Conservation (phyloP, 139 green algal species). For the Eudorina sp. region DNA sequence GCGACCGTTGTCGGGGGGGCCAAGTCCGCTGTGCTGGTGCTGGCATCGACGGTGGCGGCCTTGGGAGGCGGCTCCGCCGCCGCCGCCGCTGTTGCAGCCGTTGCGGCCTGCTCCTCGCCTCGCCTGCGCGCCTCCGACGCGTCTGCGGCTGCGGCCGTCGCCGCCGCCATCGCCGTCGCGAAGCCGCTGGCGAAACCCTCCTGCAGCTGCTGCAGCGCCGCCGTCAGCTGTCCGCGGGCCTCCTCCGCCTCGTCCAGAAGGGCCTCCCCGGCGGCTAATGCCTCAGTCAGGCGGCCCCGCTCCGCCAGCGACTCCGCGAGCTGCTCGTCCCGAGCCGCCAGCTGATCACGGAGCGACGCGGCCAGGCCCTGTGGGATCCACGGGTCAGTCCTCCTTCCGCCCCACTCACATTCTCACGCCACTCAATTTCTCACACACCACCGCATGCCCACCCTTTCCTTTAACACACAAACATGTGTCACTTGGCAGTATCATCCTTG, state of each 20-base stretch:
- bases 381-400: too few species aligned
- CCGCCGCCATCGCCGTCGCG: background rate
- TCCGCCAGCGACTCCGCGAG: slow-evolving; percentile 4
- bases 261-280: background rate
- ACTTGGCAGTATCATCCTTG: too few species aligned
- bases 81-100: background rate
- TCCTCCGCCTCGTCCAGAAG: slow-evolving; percentile 11
- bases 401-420: too few species aligned
- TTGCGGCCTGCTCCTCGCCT: background rate
- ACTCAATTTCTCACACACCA: too few species aligned
- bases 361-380: background rate
- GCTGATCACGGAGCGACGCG: background rate
- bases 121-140: background rate
- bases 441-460: too few species aligned
- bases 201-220: slow-evolving; percentile 22
- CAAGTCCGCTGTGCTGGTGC: background rate
- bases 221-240: background rate
- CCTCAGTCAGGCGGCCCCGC: background rate
- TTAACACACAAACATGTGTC: too few species aligned
- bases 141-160: background rate
- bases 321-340: slow-evolving; percentile 1
- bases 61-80: background rate
- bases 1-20: background rate
- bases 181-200: background rate
- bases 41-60: background rate